Percentiles rank a stretch among this genome's conserved stretches.
Evolutionary conservation across 495 filamentous ascomycete genomes (phyloP).

Genomic region (Amniculicola lignicola): DNA sequence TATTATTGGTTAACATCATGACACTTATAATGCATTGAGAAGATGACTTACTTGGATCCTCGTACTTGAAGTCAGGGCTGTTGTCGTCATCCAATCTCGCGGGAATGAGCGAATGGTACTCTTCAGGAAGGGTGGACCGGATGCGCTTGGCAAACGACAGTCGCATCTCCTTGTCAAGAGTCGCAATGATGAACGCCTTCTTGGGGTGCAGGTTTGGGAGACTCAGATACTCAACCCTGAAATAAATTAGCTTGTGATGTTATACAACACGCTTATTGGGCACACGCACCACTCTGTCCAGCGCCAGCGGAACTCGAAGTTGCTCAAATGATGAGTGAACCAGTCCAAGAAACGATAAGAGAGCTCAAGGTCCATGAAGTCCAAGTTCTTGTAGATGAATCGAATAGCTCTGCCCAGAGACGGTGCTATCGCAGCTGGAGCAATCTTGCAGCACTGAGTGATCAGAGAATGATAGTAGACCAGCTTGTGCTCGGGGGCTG

Average conservation of each 20-base stretch:
- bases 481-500: slow-evolving; percentile 84
- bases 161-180: slow-evolving; percentile 94
- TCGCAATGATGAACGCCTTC: slow-evolving; percentile 86
- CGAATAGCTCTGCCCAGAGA: slow-evolving; percentile 91
- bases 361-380: slow-evolving; percentile 83
- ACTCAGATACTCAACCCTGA: slow-evolving; percentile 74
- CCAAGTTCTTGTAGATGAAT: slow-evolving; percentile 76
- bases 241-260: slow-evolving; percentile 2
- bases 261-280: background rate
- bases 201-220: slow-evolving; percentile 74
- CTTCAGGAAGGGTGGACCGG: slow-evolving; percentile 84
- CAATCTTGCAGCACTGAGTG: slow-evolving; percentile 92
- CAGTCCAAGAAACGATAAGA: slow-evolving; percentile 88
- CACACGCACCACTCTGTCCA: slow-evolving; percentile 88
- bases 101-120: slow-evolving; percentile 76
- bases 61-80: slow-evolving; percentile 89
- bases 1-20: background rate
- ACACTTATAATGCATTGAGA: background rate
- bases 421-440: slow-evolving; percentile 92
- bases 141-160: slow-evolving; percentile 95
- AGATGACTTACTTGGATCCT: slow-evolving; percentile 62
- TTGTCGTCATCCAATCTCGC: slow-evolving; percentile 83
- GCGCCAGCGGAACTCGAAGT: slow-evolving; percentile 99
- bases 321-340: slow-evolving; percentile 97
- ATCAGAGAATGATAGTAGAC: slow-evolving; percentile 95